Evolutionary conservation across 768 basidiomycete genomes (phyloP), one percentile per base, ranked within the genome.

Genomic region (Hydnum rufescens): DNA sequence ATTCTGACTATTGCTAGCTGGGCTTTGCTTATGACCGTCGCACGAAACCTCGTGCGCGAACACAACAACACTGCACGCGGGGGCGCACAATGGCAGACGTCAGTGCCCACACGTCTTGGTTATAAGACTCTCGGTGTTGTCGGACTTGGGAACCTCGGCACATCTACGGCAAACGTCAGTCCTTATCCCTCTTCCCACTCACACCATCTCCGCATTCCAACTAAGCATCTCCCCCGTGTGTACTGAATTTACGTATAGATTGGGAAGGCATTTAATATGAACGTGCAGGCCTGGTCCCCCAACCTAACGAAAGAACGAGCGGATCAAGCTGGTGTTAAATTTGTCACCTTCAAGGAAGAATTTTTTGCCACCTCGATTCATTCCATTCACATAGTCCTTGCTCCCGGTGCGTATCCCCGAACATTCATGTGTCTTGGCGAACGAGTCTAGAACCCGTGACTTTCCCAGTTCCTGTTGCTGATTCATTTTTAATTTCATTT

Each of bases 221-320:
- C 13, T 28, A 8, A 25, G 13, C 13, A 13, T 47, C 44, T 26
- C 26, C 13, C 25, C 13, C 22, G 13, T 39, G 13, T 22, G 13
- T 57, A 51, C 51, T 29, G 30, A 13, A 23, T 3, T 56, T 22
- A 18, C 6, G 32, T 46, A n/a, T 42, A 76, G 73, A 74, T 78
- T 54, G 78, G 73, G 4, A 72, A 72, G 55, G 72, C 69, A 2
- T 80, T 80, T 56, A 66, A 68, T 19, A 74, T 81, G 74, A 67
- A 64, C 47, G 72, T 79, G 6, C 63, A 75, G 32, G 78, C 68
- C 0, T 82, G 80, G 80, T 77, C 75, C 3, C 77, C 77, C 1
- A 66, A 80, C 60, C 62, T 83, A 16, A 80, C 76, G 0, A 68
- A 66, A 5, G 74, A 75, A 56, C 68, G 76, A 5, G 76, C 75